A percentile compares a stretch with the other conserved stretches of the same genome.
These are phyloP conservation scores for Marchantia paleacea DNA, from an alignment of 225 moss, liverwort and hornwort genomes.

Conservation along the genomic window DNA sequence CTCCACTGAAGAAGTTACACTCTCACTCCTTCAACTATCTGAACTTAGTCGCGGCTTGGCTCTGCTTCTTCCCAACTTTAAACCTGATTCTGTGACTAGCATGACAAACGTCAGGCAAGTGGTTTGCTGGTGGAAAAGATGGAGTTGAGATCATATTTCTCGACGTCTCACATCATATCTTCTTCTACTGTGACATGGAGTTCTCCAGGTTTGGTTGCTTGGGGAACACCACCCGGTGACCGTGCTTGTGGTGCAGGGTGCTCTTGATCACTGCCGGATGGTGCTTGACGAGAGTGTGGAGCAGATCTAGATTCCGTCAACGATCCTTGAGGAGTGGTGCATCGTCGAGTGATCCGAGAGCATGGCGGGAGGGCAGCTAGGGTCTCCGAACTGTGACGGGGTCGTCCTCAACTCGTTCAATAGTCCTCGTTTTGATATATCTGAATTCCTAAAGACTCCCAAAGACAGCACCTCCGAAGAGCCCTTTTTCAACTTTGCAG, in stretches of 20 bases:
- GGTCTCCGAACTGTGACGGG: slow-evolving; percentile 89
- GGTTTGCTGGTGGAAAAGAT: slow-evolving; percentile 33
- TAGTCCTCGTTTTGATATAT: slow-evolving; percentile 94
- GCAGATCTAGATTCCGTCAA: slow-evolving; percentile 24
- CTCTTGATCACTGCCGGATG: slow-evolving; percentile 16
- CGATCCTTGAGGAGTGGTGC: slow-evolving; percentile 10
- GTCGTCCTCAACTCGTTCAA: slow-evolving; percentile 77
- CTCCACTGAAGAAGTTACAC: neutral
- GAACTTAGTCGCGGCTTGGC: neutral
- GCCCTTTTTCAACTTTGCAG: slow-evolving; percentile 85
- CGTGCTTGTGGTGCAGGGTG: slow-evolving; percentile 30
- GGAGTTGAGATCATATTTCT: slow-evolving; percentile 23
- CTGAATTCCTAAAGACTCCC: slow-evolving; percentile 87
- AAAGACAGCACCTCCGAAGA: slow-evolving; percentile 75
- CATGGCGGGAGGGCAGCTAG: slow-evolving; percentile 91
- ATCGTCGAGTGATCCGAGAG: slow-evolving; percentile 36
- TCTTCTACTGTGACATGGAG: slow-evolving; percentile 22
- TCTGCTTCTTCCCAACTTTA: neutral
- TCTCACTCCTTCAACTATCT: neutral
- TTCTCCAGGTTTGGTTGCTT: slow-evolving; percentile 28
- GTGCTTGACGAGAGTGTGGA: slow-evolving; percentile 32
- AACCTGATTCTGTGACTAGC: slow-evolving; percentile 7
- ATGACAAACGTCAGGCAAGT: slow-evolving; percentile 4
- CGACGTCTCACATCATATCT: slow-evolving; percentile 27
- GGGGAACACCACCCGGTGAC: slow-evolving; percentile 22